Conservation (phyloP, 2,329 filamentous ascomycete genomes). For the Fusarium multiceps region DNA sequence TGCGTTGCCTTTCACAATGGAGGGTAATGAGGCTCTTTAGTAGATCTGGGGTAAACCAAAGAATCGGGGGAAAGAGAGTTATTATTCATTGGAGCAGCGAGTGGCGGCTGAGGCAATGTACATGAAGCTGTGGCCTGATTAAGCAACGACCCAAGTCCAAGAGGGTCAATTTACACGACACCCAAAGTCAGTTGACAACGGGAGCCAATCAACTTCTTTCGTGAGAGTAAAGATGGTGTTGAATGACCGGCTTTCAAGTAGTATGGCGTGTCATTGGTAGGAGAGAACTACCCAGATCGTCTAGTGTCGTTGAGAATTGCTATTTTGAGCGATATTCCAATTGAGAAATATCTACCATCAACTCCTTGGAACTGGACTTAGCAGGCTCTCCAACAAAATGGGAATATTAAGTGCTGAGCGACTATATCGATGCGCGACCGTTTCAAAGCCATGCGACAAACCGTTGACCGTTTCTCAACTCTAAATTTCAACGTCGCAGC, state of each 20-base stretch:
- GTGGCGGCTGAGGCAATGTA: neutral
- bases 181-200: neutral
- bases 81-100: neutral
- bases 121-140: neutral
- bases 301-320: neutral
- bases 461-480: neutral
- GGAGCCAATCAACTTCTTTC: neutral
- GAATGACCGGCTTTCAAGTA: neutral
- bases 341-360: neutral
- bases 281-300: neutral
- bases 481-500: neutral
- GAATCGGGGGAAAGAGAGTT: neutral
- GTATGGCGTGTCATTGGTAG: neutral
- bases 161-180: neutral
- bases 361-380: neutral
- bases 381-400: neutral
- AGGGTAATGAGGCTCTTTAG: neutral
- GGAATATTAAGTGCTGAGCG: neutral
- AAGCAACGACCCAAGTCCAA: neutral
- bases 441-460: neutral
- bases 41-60: neutral
- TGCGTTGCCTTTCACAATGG: neutral
- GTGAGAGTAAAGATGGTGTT: neutral
- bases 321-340: neutral
- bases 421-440: neutral